phyloP scores from a whole-genome alignment of 1,284 basidiomycete genomes.

The Sporisorium reilianum region DNA sequence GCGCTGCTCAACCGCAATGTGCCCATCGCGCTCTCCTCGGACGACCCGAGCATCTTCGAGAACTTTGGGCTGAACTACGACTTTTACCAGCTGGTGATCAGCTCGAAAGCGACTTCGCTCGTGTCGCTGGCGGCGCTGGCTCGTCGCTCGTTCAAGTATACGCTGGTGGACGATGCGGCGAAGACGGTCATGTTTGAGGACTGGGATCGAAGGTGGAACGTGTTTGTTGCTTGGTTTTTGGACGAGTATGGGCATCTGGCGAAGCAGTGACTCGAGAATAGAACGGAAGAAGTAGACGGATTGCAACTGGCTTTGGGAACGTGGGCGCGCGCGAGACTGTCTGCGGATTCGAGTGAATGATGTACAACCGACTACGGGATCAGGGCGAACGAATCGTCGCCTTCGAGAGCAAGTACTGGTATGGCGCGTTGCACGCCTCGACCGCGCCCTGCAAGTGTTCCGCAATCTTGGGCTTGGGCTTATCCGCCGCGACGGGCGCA shows the following conservation, averaged over 20 bases:
- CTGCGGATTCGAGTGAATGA: neutral
- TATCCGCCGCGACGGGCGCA: slow-evolving; percentile 15
- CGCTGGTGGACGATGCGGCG: slow-evolving; percentile 23
- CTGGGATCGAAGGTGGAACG: slow-evolving; percentile 51
- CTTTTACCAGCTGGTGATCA: slow-evolving; percentile 53
- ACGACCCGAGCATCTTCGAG: slow-evolving; percentile 81
- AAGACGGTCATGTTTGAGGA: slow-evolving; percentile 30
- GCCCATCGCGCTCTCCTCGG: slow-evolving; percentile 78
- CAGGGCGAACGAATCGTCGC: slow-evolving; percentile 41
- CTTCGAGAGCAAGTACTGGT: slow-evolving; percentile 48
- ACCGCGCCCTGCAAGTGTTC: slow-evolving; percentile 53
- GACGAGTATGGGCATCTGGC: slow-evolving; percentile 11
- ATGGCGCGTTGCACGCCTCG: slow-evolving; percentile 33
- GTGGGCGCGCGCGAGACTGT: neutral
- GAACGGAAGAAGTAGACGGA: neutral
- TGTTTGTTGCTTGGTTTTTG: slow-evolving; percentile 44
- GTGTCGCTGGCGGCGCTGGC: slow-evolving; percentile 47
- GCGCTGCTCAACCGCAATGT: slow-evolving; percentile 78
- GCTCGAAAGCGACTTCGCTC: slow-evolving; percentile 33
- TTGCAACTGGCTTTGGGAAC: neutral
- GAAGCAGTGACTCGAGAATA: neutral
- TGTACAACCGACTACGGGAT: neutral
- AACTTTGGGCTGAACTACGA: slow-evolving; percentile 74
- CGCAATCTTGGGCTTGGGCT: slow-evolving; percentile 44
- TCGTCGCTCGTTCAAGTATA: slow-evolving; percentile 34